Percentiles rank a stretch among this genome's conserved stretches.
phyloP scores from a whole-genome alignment of 169 alveolate species.

The Plasmodium sp. region DNA sequence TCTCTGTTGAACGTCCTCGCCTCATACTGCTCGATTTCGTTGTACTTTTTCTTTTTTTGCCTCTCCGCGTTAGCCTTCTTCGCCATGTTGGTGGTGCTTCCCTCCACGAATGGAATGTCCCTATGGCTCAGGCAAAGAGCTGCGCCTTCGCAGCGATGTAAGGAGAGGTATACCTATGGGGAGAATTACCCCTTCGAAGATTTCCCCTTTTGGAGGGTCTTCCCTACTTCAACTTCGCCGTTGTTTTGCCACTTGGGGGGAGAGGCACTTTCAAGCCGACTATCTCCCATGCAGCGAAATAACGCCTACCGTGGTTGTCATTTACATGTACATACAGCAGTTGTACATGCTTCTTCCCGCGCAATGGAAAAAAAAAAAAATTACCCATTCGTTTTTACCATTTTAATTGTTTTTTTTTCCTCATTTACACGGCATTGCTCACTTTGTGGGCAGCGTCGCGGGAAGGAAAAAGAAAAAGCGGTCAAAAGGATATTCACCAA shows the following conservation, averaged over 20 bases:
- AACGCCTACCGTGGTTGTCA: background rate
- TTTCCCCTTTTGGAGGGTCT: background rate
- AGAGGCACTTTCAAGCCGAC: background rate
- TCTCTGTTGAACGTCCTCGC: constrained; percentile 25
- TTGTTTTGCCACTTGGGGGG: background rate
- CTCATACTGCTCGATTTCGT: background rate
- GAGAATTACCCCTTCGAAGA: background rate
- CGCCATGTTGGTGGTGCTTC: background rate
- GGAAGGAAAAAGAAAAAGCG: background rate
- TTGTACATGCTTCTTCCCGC: background rate
- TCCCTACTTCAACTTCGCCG: background rate
- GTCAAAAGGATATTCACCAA: background rate
- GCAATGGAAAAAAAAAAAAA: background rate
- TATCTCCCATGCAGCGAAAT: background rate
- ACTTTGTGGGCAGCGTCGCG: background rate
- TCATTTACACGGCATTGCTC: background rate
- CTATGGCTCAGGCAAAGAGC: background rate
- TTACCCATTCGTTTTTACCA: background rate
- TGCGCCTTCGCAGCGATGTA: background rate
- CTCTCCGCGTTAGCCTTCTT: background rate
- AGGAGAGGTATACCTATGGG: background rate
- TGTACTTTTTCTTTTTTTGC: background rate
- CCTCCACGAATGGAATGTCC: background rate
- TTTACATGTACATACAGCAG: background rate
- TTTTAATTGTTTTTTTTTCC: background rate